Conservation (phyloP, 2,329 filamentous ascomycete species). For the Podosphaera xanthii region DNA sequence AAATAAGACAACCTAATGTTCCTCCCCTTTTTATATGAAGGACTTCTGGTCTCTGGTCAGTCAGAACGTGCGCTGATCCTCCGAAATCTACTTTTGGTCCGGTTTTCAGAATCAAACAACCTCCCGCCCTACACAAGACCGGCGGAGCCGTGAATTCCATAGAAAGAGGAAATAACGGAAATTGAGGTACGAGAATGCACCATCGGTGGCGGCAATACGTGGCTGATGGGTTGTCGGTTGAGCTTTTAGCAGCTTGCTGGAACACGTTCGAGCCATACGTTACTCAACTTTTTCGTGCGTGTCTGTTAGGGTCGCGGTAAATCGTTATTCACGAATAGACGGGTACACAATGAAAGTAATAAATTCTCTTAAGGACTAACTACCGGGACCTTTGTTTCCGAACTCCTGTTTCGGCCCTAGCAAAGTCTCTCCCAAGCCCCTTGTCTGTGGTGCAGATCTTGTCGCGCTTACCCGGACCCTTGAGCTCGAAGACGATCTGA, state of each 20-base stretch:
- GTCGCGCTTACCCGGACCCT: no score
- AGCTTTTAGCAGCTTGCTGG: background rate
- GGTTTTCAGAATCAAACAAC: background rate
- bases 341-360: no score
- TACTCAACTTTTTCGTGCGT: background rate
- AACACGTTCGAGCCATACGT: background rate
- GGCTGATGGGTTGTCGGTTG: background rate
- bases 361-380: no score
- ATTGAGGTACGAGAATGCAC: background rate
- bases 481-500: no score
- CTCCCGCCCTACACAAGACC: background rate
- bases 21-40: background rate
- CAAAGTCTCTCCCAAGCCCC: no score
- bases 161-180: background rate
- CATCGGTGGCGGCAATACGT: background rate
- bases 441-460: no score
- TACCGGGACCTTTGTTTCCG: no score
- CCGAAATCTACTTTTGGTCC: background rate
- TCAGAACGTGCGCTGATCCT: background rate
- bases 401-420: no score
- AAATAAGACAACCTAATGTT: background rate
- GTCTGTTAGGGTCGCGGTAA: background rate
- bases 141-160: background rate
- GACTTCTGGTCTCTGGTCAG: background rate
- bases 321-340: no score